Base-by-base conservation (phyloP, 1,139 yeast genomes). In the Pichia inconspicua region DNA sequence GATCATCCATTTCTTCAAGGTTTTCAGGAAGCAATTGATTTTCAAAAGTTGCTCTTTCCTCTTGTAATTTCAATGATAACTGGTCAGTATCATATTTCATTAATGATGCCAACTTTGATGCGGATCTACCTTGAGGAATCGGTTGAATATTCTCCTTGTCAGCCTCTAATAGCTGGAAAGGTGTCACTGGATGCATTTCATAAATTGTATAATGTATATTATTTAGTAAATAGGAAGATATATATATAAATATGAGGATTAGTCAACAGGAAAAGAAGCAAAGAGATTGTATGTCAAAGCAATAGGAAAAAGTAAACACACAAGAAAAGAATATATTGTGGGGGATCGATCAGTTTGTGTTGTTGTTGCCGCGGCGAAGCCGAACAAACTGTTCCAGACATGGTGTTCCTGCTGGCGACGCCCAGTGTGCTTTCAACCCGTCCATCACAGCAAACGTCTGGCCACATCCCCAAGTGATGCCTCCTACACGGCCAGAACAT, bases 91-190 rank as follows among this genome's bases (percentile, higher is more conserved):
- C 64, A 10, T 61, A 48, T 4, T 65, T 55, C 37, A 83, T 68
- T 1, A 79, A 65, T 41, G 70, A 66, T 1, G 77, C 76, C 39
- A 89, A 68, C 19, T 80, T 75, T 15, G 69, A 58, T 0, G 82
- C 95, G 0, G 92, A 78, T 44, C 92, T 70, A 2, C 97, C 97
- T 15, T 78, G 80, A 2, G 70, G 68, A 28, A 81, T 58, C 0
- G 95, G 89, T 55, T 75, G 74, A 4, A 89, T 82, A 60, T 89
- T 89, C 64, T 89, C 97, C 65, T 89, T 89, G 49, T 84, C 83
- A 25, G 69, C 68, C 61, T 87, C 95, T 39, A 88, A 69, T 35
- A 70, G 61, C 25, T 75, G 72, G 53, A 80, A 78, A 45, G 75
- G 73, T 5, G 75, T 59, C 3, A 41, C 42, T 12, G 37, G 25